Evolutionary conservation across 2,329 filamentous ascomycete species (phyloP), one percentile per base, ranked within the genome.

Genomic region (Orbilia javanica): DNA sequence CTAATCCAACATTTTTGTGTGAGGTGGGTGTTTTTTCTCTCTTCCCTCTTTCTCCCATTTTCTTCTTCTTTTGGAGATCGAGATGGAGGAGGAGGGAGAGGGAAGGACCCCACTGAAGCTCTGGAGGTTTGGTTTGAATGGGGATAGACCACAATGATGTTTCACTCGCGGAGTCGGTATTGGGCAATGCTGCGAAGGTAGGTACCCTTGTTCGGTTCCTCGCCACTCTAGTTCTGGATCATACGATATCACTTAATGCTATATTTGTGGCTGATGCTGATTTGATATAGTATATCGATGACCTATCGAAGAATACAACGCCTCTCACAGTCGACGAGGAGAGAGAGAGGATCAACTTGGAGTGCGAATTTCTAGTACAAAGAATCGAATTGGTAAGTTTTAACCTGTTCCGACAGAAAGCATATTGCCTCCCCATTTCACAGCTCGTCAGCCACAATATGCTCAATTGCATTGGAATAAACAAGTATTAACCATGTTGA

Each of bases 1-100:
- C 74, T 78, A 78, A 78, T 64, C 67, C 67, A 78, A 78, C 74
- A 78, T 78, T 53, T 29, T 64, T 72, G 74, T 72, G 74, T 53
- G 63, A 77, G 48, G 69, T 52, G 65, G 60, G 55, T 68, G 55
- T 6, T 29, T 29, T 36, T 63, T 50, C 44, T 8, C 60, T 44
- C 39, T 20, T n/a, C 36, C 57, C 25, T 18, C 8, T 36, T 36
- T n/a, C 29, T 57, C 27, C 34, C 65, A 29, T 6, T 20, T 27
- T 50, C 18, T 7, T 53, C 27, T 18, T 31, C 27, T 27, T 52
- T 31, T 57, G 13, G 10, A 4, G 22, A n/a, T 27, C 20, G 46
- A 25, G 46, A 50, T 20, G 20, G 46, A 50, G 5, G n/a, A 46
- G 34, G 65, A 52, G 39, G 46, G 46, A 46, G 20, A n/a, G 34